phyloP scores from a whole-genome alignment of 2,329 filamentous ascomycete species.

The Pseudocercospora vitis region DNA sequence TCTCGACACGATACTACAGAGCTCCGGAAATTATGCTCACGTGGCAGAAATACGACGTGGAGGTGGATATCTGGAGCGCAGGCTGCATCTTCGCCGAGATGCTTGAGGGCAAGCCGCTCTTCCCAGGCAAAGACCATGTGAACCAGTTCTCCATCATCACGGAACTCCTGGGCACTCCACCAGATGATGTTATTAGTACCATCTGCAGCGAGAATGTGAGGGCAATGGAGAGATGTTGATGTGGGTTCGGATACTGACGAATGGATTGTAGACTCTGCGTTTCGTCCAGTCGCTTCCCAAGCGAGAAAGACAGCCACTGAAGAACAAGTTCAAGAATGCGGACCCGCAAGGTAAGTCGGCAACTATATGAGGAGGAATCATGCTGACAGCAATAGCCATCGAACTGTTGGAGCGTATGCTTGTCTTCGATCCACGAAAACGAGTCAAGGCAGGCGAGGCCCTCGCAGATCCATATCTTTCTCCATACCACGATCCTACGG shows the following conservation, averaged over 20 bases:
- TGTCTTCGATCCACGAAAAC: constrained; percentile 96
- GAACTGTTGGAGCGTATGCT: constrained; percentile 95
- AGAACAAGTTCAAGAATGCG: constrained; percentile 91
- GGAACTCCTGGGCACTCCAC: constrained; percentile 90
- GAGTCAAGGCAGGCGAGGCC: constrained; percentile 81
- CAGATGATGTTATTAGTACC: constrained; percentile 96
- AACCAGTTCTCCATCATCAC: constrained; percentile 99
- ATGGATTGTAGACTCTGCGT: constrained; percentile 69
- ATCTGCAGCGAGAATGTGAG: constrained; percentile 88
- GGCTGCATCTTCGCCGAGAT: constrained; percentile 99
- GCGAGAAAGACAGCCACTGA: constrained; percentile 82
- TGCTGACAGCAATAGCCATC: constrained; percentile 55
- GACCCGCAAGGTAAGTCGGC: constrained; percentile 60
- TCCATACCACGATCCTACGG: constrained; percentile 94
- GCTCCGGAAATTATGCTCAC: constrained; percentile 99
- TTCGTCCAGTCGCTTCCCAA: constrained; percentile 98
- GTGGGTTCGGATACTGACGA: constrained; percentile 27
- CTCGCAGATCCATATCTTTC: constrained; percentile 90
- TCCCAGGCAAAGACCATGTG: constrained; percentile 98
- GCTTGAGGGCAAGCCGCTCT: constrained; percentile 96
- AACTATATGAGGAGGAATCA: too few relatives aligned
- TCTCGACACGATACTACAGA: constrained; percentile 97
- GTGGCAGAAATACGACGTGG: constrained; percentile 99
- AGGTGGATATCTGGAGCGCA: constrained; percentile 99
- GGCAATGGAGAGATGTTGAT: constrained; percentile 51